Evolutionary conservation across 2,329 filamentous ascomycete genomes (phyloP), one percentile per base, ranked within the genome.

Genomic region (Stachybotrys elegans): DNA sequence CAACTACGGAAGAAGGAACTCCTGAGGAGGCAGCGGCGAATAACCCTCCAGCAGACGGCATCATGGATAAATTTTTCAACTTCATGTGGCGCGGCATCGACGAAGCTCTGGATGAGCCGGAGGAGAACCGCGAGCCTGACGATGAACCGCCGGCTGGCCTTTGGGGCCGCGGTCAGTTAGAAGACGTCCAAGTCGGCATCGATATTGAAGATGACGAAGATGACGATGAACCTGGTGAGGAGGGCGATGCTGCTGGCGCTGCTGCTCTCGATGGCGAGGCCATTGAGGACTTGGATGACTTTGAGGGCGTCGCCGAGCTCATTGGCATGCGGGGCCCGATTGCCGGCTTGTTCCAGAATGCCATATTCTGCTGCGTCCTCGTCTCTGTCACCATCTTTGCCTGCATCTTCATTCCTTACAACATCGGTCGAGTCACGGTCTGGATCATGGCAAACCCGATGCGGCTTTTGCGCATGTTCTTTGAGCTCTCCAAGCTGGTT

Each of bases 321-420:
- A 86, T 98, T 47, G 93, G 93, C 29, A 94, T 98, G 86, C 88
- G 94, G 57, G 93, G 93, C 0, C 93, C 93, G 1, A 75, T 98
- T 4, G 84, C 86, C 13, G 90, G 89, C 3, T 76, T 98, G 6
- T 82, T 97, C 53, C 93, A 98, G 58, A 98, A 98, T 54, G 90
- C 88, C 44, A 83, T 96, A 14, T 98, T 98, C 65, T 95, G 92
- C 60, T 85, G 87, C 7, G 84, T 97, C 37, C 75, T 98, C 22
- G 89, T 98, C 13, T 86, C 88, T 1, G 79, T 92, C 42, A 95
- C 91, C 13, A 82, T 98, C 34, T 84, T 89, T 42, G 71, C 86
- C 46, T 92, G 90, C 42, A 81, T 97, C 36, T 95, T 93, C 69
- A 69, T 95, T 42, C 93, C 93, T 0, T 98, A 97, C 66, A 85